phyloP scores from a whole-genome alignment of 768 basidiomycete species.

The Xerocomellus dryophilus region DNA sequence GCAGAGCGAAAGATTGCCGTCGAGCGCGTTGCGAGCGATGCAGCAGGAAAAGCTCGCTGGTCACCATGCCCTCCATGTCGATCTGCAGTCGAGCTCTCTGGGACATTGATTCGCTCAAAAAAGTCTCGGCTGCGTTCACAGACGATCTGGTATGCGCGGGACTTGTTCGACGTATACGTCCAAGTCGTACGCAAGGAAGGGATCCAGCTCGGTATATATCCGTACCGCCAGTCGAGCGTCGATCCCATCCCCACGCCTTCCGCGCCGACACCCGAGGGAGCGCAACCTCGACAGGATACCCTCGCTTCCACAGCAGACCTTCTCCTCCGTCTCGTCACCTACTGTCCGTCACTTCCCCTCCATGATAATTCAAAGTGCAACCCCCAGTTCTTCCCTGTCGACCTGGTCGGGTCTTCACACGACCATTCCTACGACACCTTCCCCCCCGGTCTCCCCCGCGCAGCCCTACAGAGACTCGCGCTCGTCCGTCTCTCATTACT shows the following conservation, averaged over 20 bases:
- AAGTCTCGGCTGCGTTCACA: conserved; percentile 80
- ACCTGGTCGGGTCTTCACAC: conserved; percentile 15
- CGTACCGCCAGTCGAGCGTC: conserved; percentile 80
- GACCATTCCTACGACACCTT: conserved; percentile 42
- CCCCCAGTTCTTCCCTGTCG: conserved; percentile 35
- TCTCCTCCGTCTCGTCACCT: conserved; percentile 26
- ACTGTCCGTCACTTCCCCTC: conserved; percentile 44
- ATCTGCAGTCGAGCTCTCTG: conserved; percentile 90
- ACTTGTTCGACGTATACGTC: conserved; percentile 83
- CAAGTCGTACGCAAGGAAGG: conserved; percentile 84
- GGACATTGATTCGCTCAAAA: conserved; percentile 72
- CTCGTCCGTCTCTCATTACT: conserved; percentile 70
- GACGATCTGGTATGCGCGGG: conserved; percentile 89
- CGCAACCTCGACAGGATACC: conserved; percentile 30
- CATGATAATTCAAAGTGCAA: conserved; percentile 45
- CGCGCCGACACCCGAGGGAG: conserved; percentile 33
- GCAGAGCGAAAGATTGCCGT: conserved; percentile 41
- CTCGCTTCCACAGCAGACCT: conserved; percentile 31
- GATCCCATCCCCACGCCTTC: conserved; percentile 76
- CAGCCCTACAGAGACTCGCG: conserved; percentile 80
- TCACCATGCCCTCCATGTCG: conserved; percentile 76
- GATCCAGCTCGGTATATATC: conserved; percentile 80
- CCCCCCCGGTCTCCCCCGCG: conserved; percentile 45
- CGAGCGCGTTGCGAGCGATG: conserved; percentile 42
- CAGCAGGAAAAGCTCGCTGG: conserved; percentile 52